A percentile compares a stretch with the other conserved stretches of the same genome.
Evolutionary conservation across 2,329 filamentous ascomycete genomes (phyloP).

Genomic region (Elsinoe necatrix): DNA sequence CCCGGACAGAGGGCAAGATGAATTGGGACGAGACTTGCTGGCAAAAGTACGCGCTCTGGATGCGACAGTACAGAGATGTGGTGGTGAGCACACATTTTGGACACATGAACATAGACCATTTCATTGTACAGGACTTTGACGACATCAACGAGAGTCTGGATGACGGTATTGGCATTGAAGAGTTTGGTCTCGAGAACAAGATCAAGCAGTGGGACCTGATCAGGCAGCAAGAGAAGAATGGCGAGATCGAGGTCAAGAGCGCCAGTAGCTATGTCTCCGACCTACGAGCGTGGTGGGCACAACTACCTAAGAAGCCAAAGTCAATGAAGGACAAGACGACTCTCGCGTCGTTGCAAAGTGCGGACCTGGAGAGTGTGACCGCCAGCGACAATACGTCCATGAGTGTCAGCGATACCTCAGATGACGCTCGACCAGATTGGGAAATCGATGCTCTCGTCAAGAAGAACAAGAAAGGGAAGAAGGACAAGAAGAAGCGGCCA

Average conservation of each 20-base stretch:
- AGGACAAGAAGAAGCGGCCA: conserved; percentile 31
- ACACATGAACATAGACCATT: conserved; percentile 99
- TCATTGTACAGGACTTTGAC: conserved; percentile 78
- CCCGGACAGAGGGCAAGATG: conserved; percentile 72
- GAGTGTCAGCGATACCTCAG: conserved; percentile 1
- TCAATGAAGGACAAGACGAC: neutral
- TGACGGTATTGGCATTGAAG: conserved; percentile 31
- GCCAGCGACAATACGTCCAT: neutral
- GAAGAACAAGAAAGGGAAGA: conserved; percentile 22
- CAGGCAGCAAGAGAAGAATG: conserved; percentile 33
- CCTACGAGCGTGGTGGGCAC: conserved; percentile 67
- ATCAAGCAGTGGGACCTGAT: conserved; percentile 31
- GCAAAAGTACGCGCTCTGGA: conserved; percentile 93
- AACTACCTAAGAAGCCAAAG: conserved; percentile 48
- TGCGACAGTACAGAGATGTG: conserved; percentile 84
- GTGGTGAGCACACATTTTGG: conserved; percentile 72
- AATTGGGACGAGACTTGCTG: conserved; percentile 96
- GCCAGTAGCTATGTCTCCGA: conserved; percentile 73
- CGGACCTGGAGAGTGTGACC: neutral
- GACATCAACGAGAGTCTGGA: conserved; percentile 56
- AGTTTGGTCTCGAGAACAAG: conserved; percentile 23
- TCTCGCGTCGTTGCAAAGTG: neutral
- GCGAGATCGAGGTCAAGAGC: conserved; percentile 55
- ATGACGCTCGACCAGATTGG: conserved; percentile 19
- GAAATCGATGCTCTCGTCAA: conserved; percentile 18